Conservation (phyloP, 805 yeast genomes). For the Hanseniaspora osmophila region DNA sequence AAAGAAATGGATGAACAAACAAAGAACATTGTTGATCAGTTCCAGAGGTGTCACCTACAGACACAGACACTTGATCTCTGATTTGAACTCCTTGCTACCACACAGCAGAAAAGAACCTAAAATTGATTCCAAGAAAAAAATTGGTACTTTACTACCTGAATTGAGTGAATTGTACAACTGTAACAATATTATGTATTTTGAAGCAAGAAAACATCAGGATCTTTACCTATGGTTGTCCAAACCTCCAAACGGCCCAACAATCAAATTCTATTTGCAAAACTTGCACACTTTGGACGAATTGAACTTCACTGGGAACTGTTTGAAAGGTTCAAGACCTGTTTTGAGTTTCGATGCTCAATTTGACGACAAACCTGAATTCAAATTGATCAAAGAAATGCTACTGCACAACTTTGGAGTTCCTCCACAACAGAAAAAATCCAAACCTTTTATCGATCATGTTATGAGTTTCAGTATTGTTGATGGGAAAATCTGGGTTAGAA, state of each 20-base stretch:
- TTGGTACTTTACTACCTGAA: constrained; percentile 70
- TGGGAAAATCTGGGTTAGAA: constrained; percentile 88
- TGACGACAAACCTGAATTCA: constrained; percentile 40
- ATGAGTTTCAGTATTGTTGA: constrained; percentile 87
- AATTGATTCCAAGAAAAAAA: constrained; percentile 80
- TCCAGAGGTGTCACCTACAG: constrained; percentile 91
- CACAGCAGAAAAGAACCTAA: constrained; percentile 95
- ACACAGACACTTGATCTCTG: constrained; percentile 86
- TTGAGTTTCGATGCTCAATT: constrained; percentile 77
- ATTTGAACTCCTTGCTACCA: constrained; percentile 66
- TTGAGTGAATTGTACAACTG: constrained; percentile 95
- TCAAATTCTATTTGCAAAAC: constrained; percentile 86
- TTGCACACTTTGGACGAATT: constrained; percentile 91
- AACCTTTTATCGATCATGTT: constrained; percentile 92
- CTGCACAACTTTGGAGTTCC: constrained; percentile 87
- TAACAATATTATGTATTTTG: constrained; percentile 86
- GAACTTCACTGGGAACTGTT: constrained; percentile 90
- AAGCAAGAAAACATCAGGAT: constrained; percentile 91
- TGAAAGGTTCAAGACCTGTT: constrained; percentile 89
- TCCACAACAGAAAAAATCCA: constrained; percentile 77
- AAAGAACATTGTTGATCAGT: constrained; percentile 75
- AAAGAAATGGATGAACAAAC: constrained; percentile 62
- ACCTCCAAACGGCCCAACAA: constrained; percentile 96
- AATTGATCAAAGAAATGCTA: constrained; percentile 70
- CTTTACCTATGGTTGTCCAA: constrained; percentile 88